Evolutionary conservation across 352 stramenopile species (phyloP).

Genomic region (Phytophthora syringae): DNA sequence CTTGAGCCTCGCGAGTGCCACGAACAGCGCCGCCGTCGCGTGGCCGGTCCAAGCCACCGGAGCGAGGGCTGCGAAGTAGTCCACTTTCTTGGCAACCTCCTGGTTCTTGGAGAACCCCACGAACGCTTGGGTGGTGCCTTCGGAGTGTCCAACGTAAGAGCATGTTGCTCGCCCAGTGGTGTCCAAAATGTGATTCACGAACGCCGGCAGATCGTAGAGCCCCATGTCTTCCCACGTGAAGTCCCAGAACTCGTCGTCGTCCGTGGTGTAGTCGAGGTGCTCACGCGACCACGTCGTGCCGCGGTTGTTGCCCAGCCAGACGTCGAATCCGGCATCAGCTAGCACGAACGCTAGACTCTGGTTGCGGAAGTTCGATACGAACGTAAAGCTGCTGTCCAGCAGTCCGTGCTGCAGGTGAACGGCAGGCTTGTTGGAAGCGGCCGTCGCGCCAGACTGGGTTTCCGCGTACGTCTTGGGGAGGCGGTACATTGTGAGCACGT

Average conservation of each 20-base stretch:
- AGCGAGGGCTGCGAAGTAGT: constrained; percentile 60
- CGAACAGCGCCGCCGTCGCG: constrained; percentile 41
- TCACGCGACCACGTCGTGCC: constrained; percentile 60
- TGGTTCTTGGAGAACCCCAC: constrained; percentile 66
- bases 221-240: constrained; percentile 69
- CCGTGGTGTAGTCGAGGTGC: constrained; percentile 48
- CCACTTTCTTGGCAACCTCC: constrained; percentile 40
- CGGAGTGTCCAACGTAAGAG: constrained; percentile 60
- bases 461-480: too few species aligned
- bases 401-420: constrained; percentile 65
- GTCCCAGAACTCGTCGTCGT: constrained; percentile 55
- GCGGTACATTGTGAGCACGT: too few species aligned
- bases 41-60: constrained; percentile 51
- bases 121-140: constrained; percentile 49
- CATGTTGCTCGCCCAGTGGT: constrained; percentile 43
- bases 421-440: constrained; percentile 44
- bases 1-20: constrained; percentile 45
- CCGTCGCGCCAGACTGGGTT: too few species aligned
- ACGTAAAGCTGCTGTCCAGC: constrained; percentile 65
- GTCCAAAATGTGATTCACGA: constrained; percentile 49
- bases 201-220: constrained; percentile 46
- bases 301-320: constrained; percentile 72
- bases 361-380: constrained; percentile 58
- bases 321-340: constrained; percentile 59
- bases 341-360: constrained; percentile 63